These are phyloP conservation scores for Talaromyces sp. DNA, from an alignment of 2,329 filamentous ascomycete genomes.

Conservation along the genomic window DNA sequence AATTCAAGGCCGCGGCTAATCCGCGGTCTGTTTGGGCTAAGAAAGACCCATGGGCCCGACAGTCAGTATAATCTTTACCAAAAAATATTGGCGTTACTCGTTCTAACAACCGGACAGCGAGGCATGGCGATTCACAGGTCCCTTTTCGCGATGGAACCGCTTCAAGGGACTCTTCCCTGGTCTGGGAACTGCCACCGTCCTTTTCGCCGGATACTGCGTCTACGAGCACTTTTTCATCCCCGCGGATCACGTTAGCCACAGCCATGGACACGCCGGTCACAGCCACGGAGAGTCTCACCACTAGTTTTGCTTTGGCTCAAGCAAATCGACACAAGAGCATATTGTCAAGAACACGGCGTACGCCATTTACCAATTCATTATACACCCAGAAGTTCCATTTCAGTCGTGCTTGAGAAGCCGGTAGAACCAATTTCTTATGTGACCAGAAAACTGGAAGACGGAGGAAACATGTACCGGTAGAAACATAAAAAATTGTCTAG, in stretches of 20 bases:
- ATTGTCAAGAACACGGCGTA: neutral
- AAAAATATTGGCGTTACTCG: neutral
- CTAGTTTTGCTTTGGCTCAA: constrained; percentile 1
- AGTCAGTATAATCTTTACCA: constrained; percentile 43
- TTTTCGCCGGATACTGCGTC: constrained; percentile 82
- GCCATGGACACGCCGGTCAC: constrained; percentile 50
- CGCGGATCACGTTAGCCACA: constrained; percentile 56
- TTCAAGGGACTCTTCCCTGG: constrained; percentile 85
- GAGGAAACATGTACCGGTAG: neutral
- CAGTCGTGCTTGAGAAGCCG: neutral
- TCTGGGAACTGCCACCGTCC: constrained; percentile 84
- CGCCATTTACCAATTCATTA: neutral
- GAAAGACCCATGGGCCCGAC: constrained; percentile 60
- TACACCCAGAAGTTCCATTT: neutral
- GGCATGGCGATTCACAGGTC: constrained; percentile 88
- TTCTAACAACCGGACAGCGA: constrained; percentile 57
- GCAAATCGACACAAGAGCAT: constrained; percentile 7
- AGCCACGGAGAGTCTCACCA: constrained; percentile 28
- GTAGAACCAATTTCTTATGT: neutral
- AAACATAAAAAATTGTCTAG: neutral
- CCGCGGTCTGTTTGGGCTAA: constrained; percentile 46
- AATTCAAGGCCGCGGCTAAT: constrained; percentile 68
- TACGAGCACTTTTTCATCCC: constrained; percentile 86
- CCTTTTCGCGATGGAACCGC: constrained; percentile 82
- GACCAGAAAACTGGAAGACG: neutral